phyloP scores from a whole-genome alignment of 768 basidiomycete genomes.

The Psilocybe cyanescens region DNA sequence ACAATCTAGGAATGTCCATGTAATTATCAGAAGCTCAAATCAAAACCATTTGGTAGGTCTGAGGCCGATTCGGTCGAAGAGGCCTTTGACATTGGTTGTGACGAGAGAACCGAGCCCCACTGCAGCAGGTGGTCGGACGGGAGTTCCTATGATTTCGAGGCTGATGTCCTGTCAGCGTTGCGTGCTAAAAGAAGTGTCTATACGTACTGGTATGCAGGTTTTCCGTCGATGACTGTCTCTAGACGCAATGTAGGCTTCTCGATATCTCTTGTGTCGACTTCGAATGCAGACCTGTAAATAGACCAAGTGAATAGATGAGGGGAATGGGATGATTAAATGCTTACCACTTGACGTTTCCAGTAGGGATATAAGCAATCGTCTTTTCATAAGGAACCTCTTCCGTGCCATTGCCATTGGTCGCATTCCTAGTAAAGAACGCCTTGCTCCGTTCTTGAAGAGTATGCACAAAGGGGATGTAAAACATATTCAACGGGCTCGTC shows the following conservation, averaged over 20 bases:
- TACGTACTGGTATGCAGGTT: conserved; percentile 53
- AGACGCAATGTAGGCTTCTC: conserved; percentile 55
- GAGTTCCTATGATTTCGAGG: conserved; percentile 50
- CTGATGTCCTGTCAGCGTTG: conserved; percentile 30
- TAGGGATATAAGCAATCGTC: conserved; percentile 61
- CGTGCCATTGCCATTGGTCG: conserved; percentile 23
- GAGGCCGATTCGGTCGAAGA: conserved; percentile 61
- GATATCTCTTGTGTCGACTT: conserved; percentile 65
- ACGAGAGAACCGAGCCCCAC: conserved; percentile 45
- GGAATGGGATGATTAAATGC: conserved; percentile 11
- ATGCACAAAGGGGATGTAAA: conserved; percentile 62
- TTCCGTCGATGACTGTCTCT: conserved; percentile 66
- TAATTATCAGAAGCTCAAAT: conserved; percentile 1
- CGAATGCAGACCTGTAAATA: conserved; percentile 59
- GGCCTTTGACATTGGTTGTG: conserved; percentile 49
- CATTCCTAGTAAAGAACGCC: conserved; percentile 39
- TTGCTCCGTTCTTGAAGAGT: conserved; percentile 53
- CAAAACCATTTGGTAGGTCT: conserved; percentile 62
- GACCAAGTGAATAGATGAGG: neutral
- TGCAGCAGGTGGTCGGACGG: conserved; percentile 45
- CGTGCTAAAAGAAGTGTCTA: neutral
- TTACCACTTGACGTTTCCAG: conserved; percentile 72
- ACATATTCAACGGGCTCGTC: conserved; percentile 73
- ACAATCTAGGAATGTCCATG: neutral
- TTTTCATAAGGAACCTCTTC: conserved; percentile 53